Evolutionary conservation across 768 basidiomycete species (phyloP).

Genomic region (Boletus coccyginus): DNA sequence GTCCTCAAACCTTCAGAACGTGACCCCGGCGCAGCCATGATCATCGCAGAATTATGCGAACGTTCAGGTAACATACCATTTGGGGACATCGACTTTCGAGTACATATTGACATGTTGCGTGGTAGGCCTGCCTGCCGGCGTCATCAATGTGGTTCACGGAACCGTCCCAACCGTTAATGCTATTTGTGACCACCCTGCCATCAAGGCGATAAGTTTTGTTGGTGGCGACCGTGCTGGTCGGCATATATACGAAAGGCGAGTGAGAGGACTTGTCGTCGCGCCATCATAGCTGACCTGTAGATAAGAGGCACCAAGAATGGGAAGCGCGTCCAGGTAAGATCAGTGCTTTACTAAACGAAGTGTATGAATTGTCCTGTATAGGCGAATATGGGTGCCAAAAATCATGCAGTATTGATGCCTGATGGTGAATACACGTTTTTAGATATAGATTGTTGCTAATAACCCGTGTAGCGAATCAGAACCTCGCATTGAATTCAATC

Average conservation of each 20-base stretch:
- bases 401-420: conserved; percentile 90
- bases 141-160: conserved; percentile 91
- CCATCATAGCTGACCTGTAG: conserved; percentile 3
- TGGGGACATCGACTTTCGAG: not conserved
- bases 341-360: conserved; percentile 8
- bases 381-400: conserved; percentile 94
- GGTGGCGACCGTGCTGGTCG: conserved; percentile 91
- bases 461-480: conserved; percentile 71
- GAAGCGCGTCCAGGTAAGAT: conserved; percentile 76
- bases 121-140: conserved; percentile 76
- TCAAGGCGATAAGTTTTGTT: conserved; percentile 96
- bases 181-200: conserved; percentile 87
- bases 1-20: conserved; percentile 95
- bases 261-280: not conserved
- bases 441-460: not conserved
- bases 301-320: conserved; percentile 77
- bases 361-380: conserved; percentile 22
- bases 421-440: conserved; percentile 57
- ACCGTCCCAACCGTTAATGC: conserved; percentile 86
- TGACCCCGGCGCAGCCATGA: conserved; percentile 96
- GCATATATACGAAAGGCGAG: conserved; percentile 86
- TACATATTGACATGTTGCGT: not conserved
- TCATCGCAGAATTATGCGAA: conserved; percentile 92
- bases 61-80: conserved; percentile 54
- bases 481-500: conserved; percentile 87